These are phyloP conservation scores for Exsudoporus floridanus DNA, from an alignment of 1,284 basidiomycete genomes.

Conservation along the genomic window DNA sequence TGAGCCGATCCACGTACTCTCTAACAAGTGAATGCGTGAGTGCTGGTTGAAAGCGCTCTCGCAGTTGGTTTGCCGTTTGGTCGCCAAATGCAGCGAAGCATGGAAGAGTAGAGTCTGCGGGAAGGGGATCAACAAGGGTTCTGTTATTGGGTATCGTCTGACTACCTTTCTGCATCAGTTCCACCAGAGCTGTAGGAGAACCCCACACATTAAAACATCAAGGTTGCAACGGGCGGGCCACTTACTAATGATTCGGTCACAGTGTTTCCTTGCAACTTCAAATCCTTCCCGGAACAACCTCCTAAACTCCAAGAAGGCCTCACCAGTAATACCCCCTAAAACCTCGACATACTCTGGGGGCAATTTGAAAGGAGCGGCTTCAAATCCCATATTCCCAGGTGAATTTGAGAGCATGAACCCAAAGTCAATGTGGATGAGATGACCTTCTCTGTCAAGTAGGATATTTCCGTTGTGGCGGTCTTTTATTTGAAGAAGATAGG, in stretches of 20 bases:
- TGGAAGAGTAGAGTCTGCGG: slow-evolving; percentile 83
- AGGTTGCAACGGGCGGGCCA: slow-evolving; percentile 18
- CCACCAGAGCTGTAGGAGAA: slow-evolving; percentile 71
- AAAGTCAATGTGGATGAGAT: slow-evolving; percentile 96
- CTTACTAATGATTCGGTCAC: slow-evolving; percentile 93
- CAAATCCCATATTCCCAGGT: slow-evolving; percentile 96
- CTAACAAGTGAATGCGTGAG: slow-evolving; percentile 86
- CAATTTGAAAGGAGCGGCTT: slow-evolving; percentile 98
- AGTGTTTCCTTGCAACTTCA: slow-evolving; percentile 92
- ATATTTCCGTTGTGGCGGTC: slow-evolving; percentile 99
- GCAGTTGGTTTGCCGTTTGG: slow-evolving; percentile 82
- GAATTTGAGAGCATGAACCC: slow-evolving; percentile 98
- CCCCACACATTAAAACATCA: slow-evolving; percentile 6
- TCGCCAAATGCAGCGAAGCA: slow-evolving; percentile 93
- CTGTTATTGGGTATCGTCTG: neutral
- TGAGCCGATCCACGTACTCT: slow-evolving; percentile 85
- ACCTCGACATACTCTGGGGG: slow-evolving; percentile 96
- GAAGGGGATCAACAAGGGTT: slow-evolving; percentile 7
- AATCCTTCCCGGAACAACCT: slow-evolving; percentile 91
- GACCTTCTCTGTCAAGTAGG: slow-evolving; percentile 91
- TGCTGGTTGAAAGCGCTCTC: slow-evolving; percentile 92
- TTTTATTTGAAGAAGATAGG: slow-evolving; percentile 96
- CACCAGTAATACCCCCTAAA: slow-evolving; percentile 81
- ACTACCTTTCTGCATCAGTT: slow-evolving; percentile 92
- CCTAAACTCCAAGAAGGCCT: slow-evolving; percentile 84